A percentile compares a stretch with the other conserved stretches of the same genome.
Conservation (phyloP, 129 eudicot species). For the Flaveria ramosissima region DNA sequence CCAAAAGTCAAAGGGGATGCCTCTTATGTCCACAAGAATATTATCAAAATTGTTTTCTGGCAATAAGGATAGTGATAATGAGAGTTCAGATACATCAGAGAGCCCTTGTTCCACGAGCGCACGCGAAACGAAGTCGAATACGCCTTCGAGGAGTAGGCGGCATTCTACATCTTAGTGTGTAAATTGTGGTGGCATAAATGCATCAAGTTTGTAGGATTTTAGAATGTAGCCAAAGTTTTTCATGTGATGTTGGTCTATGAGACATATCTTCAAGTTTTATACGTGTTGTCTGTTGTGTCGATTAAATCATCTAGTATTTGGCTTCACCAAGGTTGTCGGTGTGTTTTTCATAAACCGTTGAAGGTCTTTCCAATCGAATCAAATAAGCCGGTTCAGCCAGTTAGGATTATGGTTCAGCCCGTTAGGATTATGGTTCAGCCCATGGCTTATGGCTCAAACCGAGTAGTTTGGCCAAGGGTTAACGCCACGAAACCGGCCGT, state of each 20-base stretch:
- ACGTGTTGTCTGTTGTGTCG: not conserved
- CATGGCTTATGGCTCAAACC: not conserved
- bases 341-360: too few species aligned
- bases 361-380: not conserved
- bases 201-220: slow-evolving; percentile 34
- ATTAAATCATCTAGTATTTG: not conserved
- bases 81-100: slow-evolving; percentile 88
- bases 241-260: slow-evolving; percentile 14
- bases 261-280: slow-evolving; percentile 4
- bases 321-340: not conserved
- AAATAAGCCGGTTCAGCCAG: not conserved
- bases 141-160: slow-evolving; percentile 72
- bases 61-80: slow-evolving; percentile 64
- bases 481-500: not conserved
- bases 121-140: slow-evolving; percentile 58
- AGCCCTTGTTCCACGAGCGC: slow-evolving; percentile 68
- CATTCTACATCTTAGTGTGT: slow-evolving; percentile 47
- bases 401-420: too few species aligned
- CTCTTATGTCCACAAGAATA: slow-evolving; percentile 57
- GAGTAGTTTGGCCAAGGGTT: too few species aligned
- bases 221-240: slow-evolving; percentile 9
- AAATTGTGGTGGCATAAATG: slow-evolving; percentile 8
- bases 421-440: too few species aligned
- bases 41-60: slow-evolving; percentile 77
- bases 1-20: slow-evolving; percentile 55